phyloP scores from a whole-genome alignment of 169 alveolate genomes.

The Cryptosporidium xiaoi region DNA sequence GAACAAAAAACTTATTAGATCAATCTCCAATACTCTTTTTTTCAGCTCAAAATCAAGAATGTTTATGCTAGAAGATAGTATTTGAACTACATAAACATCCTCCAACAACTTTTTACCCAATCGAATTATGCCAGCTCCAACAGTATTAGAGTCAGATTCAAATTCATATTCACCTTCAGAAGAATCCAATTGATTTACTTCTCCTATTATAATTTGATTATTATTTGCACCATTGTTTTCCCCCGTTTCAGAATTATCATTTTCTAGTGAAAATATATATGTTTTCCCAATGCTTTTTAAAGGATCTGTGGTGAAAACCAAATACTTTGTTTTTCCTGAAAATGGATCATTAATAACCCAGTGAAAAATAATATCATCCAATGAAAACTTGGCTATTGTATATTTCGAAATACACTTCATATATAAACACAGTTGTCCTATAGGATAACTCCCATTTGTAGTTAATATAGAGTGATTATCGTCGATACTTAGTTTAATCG shows the following conservation, averaged over 20 bases:
- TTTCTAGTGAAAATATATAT: conserved; percentile 31
- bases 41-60: conserved; percentile 7
- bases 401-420: conserved; percentile 36
- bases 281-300: conserved; percentile 62
- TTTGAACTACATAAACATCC: conserved; percentile 24
- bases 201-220: conserved; percentile 23
- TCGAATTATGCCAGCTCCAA: conserved; percentile 31
- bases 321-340: conserved; percentile 20
- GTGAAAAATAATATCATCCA: conserved; percentile 56
- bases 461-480: conserved; percentile 28
- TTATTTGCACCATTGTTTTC: not conserved
- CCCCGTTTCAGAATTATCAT: not conserved
- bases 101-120: not conserved
- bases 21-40: conserved; percentile 37
- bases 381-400: conserved; percentile 11
- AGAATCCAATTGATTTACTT: conserved; percentile 60
- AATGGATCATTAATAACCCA: conserved; percentile 60
- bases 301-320: conserved; percentile 67
- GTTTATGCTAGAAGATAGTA: conserved; percentile 34
- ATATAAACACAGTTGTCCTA: conserved; percentile 45
- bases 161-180: conserved; percentile 38
- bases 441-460: conserved; percentile 63
- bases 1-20: conserved; percentile 10
- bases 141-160: conserved; percentile 63
- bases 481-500: not conserved